phyloP scores from a whole-genome alignment of 768 basidiomycete genomes.

The Tephrocybe rancida region DNA sequence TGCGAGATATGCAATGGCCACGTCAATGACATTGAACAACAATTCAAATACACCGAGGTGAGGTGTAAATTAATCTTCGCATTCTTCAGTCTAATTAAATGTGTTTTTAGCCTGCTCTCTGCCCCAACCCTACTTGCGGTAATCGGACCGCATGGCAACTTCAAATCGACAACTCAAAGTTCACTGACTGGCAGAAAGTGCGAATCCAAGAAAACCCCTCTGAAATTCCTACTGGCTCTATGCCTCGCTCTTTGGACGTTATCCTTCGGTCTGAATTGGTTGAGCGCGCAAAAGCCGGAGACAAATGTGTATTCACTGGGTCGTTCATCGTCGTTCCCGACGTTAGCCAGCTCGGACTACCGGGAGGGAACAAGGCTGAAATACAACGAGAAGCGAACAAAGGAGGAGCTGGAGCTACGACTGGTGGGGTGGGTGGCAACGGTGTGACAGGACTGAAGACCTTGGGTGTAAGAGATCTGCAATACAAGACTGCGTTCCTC shows the following conservation, averaged over 20 bases:
- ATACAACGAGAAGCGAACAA: slow-evolving; percentile 84
- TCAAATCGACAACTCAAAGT: slow-evolving; percentile 94
- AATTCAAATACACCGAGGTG: slow-evolving; percentile 99
- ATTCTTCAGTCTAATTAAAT: slow-evolving; percentile 9
- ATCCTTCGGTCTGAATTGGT: slow-evolving; percentile 95
- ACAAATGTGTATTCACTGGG: slow-evolving; percentile 97
- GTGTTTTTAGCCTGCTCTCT: slow-evolving; percentile 74
- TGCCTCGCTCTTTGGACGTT: slow-evolving; percentile 97
- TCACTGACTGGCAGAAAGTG: slow-evolving; percentile 99
- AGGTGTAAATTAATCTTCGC: slow-evolving; percentile 11
- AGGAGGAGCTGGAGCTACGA: slow-evolving; percentile 57
- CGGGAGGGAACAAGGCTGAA: slow-evolving; percentile 91
- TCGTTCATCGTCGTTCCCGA: slow-evolving; percentile 99
- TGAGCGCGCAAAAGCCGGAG: slow-evolving; percentile 98
- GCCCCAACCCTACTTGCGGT: slow-evolving; percentile 93
- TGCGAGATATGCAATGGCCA: slow-evolving; percentile 88
- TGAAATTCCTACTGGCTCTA: slow-evolving; percentile 97
- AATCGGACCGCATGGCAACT: slow-evolving; percentile 92
- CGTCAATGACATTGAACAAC: slow-evolving; percentile 94
- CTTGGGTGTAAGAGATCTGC: slow-evolving; percentile 91
- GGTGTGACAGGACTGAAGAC: slow-evolving; percentile 96
- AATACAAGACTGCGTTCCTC: slow-evolving; percentile 98
- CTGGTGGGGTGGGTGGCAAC: slow-evolving; percentile 66
- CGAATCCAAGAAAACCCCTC: slow-evolving; percentile 99
- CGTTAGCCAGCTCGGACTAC: slow-evolving; percentile 92